Base-by-base conservation (phyloP, 2,329 filamentous ascomycete genomes). In the Rhexocercosporidium sp. region DNA sequence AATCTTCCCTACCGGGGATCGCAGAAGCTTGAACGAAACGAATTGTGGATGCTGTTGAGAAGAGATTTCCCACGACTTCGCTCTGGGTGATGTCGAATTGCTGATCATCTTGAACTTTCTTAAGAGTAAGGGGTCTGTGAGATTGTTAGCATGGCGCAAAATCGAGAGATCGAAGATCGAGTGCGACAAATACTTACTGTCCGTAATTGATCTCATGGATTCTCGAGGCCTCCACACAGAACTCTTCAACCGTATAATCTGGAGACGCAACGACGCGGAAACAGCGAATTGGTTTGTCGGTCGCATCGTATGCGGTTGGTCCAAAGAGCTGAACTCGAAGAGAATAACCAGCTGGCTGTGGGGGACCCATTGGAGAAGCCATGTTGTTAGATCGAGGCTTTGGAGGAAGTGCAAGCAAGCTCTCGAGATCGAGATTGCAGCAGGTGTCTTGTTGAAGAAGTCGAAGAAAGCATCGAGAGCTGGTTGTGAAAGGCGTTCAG, bases 91-190 rank as follows among this genome's bases (percentile, higher is more conserved):
- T 67, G 49, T 77, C 75, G 44, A 76, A 77, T 54, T 66, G 70
- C 56, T 75, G 69, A 34, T 76, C 75, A 63, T 77, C 75, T 64
- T 76, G 75, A 20, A 75, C 75, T 56, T 75, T 76, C 68, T 76
- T 76, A 41, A 77, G 73, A 1, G 72, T 61, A 34, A 77, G 66
- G 39, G 73, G 71, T 54, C 75, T 77, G 34, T 12, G 53, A 51
- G 60, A 34, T 20, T 59, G 39, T 68, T 66, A 68, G 67, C 61
- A 22, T 64, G 65, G 61, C 22, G 29, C 27, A 22, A 22, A 56
- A 44, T n/a, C n/a, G 20, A 22, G 22, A 60, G 11, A 47, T 31
- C 18, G 46, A 31, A 57, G 37, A 41, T 29, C 25, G 25, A 44
- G 66, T n/a, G 64, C 53, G 67, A 60, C 20, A 51, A 54, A 60